Evolutionary conservation across 1,284 basidiomycete genomes (phyloP), one percentile per base, ranked within the genome.

Genomic region (Trichosporon sp.): DNA sequence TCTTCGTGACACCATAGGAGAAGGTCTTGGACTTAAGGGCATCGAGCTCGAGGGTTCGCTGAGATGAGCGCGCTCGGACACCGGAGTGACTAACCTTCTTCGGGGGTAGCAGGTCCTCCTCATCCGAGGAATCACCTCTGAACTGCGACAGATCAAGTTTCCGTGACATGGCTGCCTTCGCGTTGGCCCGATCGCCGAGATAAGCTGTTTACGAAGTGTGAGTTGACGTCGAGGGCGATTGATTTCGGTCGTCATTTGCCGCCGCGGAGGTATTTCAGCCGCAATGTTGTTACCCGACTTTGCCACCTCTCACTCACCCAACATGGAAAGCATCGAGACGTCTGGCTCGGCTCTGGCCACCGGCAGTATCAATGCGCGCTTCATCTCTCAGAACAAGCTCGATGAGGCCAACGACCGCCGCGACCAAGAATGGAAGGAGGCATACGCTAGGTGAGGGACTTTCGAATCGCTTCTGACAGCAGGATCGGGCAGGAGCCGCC

Each of bases 341-440:
- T 74, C 73, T 0, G 67, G 68, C 13, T 70, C 72, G 5, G 71
- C 71, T 0, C 66, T 77, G 3, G 72, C 75, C 0, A 66, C 75
- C 2, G 78, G 75, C 15, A 72, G 73, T 29, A 82, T 82, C 42
- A 73, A 72, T 1, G 84, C 84, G 4, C 77, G 85, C 3, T 87
- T 87, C 77, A 84, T 86, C 71, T 90, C 92, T 32, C 89, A 92
- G 80, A 85, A 86, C 18, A 91, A 94, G 44, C 85, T 97, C 60
- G 92, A 95, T 64, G 87, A 88, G 32, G 92, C 92, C 27, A 91
- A 89, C 72, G 86, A 87, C 11, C 86, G 88, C 56, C 86, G 89
- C 71, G 92, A 95, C 31, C 90, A 92, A 76, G 92, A 95, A 78
- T 95, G 94, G 92, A 92, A 90, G 78, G 93, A 91, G 13, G 94